A percentile compares a stretch with the other conserved stretches of the same genome.
Evolutionary conservation across 2,329 filamentous ascomycete species (phyloP).

Genomic region (Fusarium coicis): DNA sequence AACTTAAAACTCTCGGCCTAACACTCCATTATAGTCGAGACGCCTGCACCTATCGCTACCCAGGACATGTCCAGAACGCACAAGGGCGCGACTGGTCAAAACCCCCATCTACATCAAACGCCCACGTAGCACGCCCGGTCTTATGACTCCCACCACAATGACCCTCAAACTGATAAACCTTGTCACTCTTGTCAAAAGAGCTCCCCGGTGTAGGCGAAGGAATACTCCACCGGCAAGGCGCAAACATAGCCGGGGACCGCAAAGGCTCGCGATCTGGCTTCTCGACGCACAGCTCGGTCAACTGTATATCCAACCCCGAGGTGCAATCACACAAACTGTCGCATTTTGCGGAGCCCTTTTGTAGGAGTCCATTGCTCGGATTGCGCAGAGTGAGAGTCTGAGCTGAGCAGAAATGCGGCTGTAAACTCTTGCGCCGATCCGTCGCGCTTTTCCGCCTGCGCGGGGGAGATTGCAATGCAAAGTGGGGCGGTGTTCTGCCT

Average conservation of each 20-base stretch:
- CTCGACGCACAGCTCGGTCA: background rate
- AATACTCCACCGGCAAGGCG: background rate
- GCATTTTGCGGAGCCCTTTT: accelerated
- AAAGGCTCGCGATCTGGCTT: background rate
- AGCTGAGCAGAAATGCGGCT: background rate
- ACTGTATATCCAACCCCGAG: background rate
- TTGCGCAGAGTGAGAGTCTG: accelerated
- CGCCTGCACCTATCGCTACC: accelerated
- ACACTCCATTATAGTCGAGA: no score
- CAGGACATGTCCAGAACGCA: background rate
- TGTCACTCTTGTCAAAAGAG: background rate
- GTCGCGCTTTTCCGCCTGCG: background rate
- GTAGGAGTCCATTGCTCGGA: background rate
- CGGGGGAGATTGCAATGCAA: background rate
- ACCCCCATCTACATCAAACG: background rate
- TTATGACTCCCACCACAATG: accelerated
- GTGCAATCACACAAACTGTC: background rate
- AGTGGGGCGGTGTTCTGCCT: background rate
- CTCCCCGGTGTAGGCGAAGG: accelerated
- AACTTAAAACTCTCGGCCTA: no score
- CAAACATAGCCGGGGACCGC: accelerated
- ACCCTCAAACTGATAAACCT: background rate
- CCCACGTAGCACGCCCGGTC: background rate
- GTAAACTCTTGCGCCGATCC: background rate
- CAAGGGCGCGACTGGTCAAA: no score